Percentiles rank a stretch among this genome's conserved stretches.
Conservation (phyloP, 2,329 filamentous ascomycete species). For the Aspergillus proliferans region DNA sequence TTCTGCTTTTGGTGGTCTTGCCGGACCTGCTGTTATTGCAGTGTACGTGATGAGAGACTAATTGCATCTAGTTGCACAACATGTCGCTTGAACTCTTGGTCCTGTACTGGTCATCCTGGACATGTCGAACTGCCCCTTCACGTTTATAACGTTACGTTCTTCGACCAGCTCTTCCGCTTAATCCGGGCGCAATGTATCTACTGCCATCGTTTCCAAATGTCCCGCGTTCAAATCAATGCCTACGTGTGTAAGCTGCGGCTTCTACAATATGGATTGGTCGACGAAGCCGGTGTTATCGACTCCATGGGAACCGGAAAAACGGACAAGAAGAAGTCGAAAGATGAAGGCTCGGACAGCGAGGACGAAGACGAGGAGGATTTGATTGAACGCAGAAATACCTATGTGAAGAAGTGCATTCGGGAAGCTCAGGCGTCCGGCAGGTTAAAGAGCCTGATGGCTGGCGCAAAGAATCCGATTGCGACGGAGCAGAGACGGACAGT, state of each 20-base stretch:
- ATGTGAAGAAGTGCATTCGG: constrained; percentile 67
- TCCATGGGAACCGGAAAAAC: constrained; percentile 40
- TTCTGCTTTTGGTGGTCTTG: background rate
- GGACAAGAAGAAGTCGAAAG: constrained; percentile 40
- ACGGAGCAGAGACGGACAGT: constrained; percentile 68
- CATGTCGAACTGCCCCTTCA: constrained; percentile 92
- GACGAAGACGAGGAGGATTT: constrained; percentile 48
- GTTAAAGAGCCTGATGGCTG: constrained; percentile 34
- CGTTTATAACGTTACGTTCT: constrained; percentile 93
- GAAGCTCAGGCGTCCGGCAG: constrained; percentile 47
- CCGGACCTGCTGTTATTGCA: background rate
- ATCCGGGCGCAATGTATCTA: constrained; percentile 84
- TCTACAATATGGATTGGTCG: constrained; percentile 74
- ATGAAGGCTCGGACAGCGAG: constrained; percentile 60
- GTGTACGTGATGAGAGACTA: constrained; percentile 6
- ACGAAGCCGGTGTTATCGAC: constrained; percentile 58
- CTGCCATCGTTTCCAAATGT: constrained; percentile 78
- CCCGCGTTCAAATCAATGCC: constrained; percentile 68
- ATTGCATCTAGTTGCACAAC: constrained; percentile 67
- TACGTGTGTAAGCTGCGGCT: constrained; percentile 80
- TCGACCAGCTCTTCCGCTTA: constrained; percentile 82
- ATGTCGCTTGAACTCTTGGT: constrained; percentile 74
- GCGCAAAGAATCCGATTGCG: constrained; percentile 76
- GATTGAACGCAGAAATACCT: constrained; percentile 55
- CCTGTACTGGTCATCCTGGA: constrained; percentile 86